A percentile compares a stretch with the other conserved stretches of the same genome.
Conservation (phyloP, 202 grass and related monocot genomes). For the Panicum virgatum region DNA sequence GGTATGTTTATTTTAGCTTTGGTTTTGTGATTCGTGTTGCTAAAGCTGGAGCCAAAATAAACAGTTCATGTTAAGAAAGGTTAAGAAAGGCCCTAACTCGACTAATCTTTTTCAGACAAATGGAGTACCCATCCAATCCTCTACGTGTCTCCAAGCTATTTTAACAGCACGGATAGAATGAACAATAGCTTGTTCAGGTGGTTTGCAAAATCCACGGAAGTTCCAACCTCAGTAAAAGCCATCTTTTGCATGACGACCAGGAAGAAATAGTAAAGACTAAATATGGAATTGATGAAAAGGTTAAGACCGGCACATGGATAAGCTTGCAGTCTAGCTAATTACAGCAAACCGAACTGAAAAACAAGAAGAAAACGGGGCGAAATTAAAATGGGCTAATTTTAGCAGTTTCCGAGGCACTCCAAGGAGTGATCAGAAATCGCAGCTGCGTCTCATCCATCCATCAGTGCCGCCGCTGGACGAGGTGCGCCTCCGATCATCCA, state of each 20-base stretch:
- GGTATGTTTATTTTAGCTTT: too few species aligned
- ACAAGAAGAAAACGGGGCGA: background rate
- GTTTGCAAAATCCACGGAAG: too few species aligned
- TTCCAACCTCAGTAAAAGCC: background rate
- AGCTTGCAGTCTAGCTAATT: background rate
- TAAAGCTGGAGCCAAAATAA: too few species aligned
- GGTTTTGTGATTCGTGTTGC: too few species aligned
- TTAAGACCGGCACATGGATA: background rate
- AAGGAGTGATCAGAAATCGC: conserved; percentile 37
- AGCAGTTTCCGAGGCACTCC: background rate
- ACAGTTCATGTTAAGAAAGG: too few species aligned
- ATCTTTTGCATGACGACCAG: background rate
- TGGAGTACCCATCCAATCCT: too few species aligned
- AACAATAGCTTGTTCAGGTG: background rate
- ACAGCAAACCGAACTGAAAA: background rate
- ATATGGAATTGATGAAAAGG: conserved; percentile 46
- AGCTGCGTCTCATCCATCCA: too few species aligned
- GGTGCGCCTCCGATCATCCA: too few species aligned
- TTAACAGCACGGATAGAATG: background rate
- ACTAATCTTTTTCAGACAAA: too few species aligned
- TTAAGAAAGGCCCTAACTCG: too few species aligned
- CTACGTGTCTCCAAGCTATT: too few species aligned
- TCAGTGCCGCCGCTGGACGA: too few species aligned
- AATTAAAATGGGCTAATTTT: conserved; percentile 49
- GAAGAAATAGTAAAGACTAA: conserved; percentile 46